Evolutionary conservation across 106 monocot species (phyloP).

Genomic region (Dendrobium nobile): DNA sequence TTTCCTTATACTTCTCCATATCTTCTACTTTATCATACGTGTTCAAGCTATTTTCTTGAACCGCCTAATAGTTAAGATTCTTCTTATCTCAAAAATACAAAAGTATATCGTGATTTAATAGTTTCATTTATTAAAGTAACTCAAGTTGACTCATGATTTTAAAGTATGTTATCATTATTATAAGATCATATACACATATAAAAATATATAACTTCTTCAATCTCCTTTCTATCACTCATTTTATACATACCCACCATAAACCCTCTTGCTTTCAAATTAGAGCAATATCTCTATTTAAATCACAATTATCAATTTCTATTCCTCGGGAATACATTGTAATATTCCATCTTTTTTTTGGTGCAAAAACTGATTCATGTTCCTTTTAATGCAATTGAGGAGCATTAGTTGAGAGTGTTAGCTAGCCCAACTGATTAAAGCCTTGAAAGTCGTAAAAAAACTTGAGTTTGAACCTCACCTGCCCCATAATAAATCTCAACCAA

Average conservation of each 20-base stretch:
- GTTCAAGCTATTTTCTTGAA: background rate
- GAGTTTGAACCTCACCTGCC: too few species aligned
- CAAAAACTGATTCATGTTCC: background rate
- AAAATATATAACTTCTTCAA: background rate
- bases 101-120: background rate
- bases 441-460: too few species aligned
- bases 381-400: background rate
- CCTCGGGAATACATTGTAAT: background rate
- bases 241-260: background rate
- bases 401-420: background rate
- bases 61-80: background rate
- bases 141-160: background rate
- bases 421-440: too few species aligned
- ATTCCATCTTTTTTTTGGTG: background rate
- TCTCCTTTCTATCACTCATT: background rate
- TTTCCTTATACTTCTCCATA: background rate
- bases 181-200: background rate
- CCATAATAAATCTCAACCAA: too few species aligned
- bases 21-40: background rate
- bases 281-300: background rate
- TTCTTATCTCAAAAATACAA: background rate
- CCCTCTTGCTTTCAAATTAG: background rate
- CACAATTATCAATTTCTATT: background rate
- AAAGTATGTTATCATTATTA: background rate
- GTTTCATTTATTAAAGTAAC: background rate